Percentiles rank a stretch among this genome's conserved stretches.
Evolutionary conservation across 2,329 filamentous ascomycete species (phyloP).

Genomic region (Ophiostoma quercus): DNA sequence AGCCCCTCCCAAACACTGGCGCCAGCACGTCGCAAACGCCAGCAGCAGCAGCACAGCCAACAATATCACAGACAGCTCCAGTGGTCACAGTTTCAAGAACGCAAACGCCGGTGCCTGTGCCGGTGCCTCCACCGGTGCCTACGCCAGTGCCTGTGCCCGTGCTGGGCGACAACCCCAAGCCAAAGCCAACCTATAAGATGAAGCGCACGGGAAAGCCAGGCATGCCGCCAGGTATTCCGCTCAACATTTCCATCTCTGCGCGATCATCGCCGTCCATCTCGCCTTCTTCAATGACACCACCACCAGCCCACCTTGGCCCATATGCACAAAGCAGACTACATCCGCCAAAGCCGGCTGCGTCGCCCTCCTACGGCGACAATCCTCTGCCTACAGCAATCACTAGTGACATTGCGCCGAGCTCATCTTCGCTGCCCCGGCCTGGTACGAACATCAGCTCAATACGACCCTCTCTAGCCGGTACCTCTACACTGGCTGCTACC

Average conservation of each 20-base stretch:
- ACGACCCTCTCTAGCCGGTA: not conserved
- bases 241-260: not conserved
- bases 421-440: no score
- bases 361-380: not conserved
- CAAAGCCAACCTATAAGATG: conserved; percentile 14
- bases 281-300: conserved; percentile 9
- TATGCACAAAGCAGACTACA: not conserved
- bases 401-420: conserved; percentile 6
- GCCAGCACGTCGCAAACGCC: not conserved
- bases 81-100: not conserved
- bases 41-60: not conserved
- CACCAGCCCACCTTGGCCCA: not conserved
- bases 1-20: not conserved
- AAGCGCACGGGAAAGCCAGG: conserved; percentile 15
- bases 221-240: conserved; percentile 11
- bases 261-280: conserved; percentile 4
- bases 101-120: conserved; percentile 13
- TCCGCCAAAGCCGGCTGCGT: not conserved
- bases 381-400: not conserved
- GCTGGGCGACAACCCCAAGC: not conserved
- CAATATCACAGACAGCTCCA: conserved; percentile 4
- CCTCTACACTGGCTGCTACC: not conserved
- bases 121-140: not conserved
- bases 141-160: not conserved
- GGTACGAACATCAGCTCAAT: not conserved